Base-by-base conservation (phyloP, 2,329 filamentous ascomycete genomes). In the Paradendryphiella salina region DNA sequence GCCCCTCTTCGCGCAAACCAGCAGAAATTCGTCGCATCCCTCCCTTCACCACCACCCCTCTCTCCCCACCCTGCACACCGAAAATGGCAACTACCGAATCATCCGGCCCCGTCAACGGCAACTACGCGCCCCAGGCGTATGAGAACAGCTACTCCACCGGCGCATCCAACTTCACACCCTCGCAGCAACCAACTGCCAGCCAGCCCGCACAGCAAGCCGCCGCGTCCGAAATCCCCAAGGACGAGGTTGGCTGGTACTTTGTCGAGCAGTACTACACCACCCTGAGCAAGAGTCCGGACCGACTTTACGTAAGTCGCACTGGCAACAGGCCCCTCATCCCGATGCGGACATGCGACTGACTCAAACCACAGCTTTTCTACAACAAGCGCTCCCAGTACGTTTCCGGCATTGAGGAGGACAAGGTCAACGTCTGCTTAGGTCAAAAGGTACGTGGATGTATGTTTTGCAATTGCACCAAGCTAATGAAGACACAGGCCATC, bases 231-330 rank as follows among this genome's bases (percentile, higher is more conserved):
- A 82, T 84, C 57, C 79, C 79, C 66, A 96, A 96, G 80, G 91
- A 96, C 74, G 90, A 97, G 79, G 91, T 99, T 63, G 94, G 91
- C 76, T 99, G 94, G 94, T 97, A 93, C 79, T 99, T 99, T 66
- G 94, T 99, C 52, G 92, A 97, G 83, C 91, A 96, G 77, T 99
- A 96, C 82, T 99, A 99, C 79, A 97, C 90, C 65, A 99, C 91
- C 56, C 79, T 99, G 71, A 96, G 92, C 85, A 92, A 93, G 77
- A 89, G 81, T 61, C 92, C 94, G 17, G 91, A 96, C 72, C 95
- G 94, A 77, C 88, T 99, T 67, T 93, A 91, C 72, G 79, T 81
- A 71, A 66, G 77, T 57, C 21, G 14, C 31, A 13, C 9, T 26
- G 28, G 10, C 20, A 33, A 41, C 15, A 26, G 21, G 10, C 31